Percentiles rank a stretch among this genome's conserved stretches.
Conservation (phyloP, 2,329 filamentous ascomycete genomes). For the Trichophyton rubrum region DNA sequence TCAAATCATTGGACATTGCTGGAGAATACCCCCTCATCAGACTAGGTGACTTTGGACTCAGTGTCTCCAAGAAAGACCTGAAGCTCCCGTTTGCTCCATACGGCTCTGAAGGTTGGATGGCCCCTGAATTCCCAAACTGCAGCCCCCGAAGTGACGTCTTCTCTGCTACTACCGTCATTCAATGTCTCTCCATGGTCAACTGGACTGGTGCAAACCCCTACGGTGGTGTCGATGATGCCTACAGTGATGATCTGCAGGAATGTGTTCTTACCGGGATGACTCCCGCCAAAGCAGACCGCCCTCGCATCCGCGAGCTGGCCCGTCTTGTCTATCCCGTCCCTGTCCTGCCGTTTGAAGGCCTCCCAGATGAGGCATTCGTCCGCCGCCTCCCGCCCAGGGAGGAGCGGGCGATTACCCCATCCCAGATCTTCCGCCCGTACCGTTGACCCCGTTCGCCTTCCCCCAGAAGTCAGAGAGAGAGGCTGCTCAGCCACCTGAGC, state of each 20-base stretch:
- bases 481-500: not conserved
- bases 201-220: conserved; percentile 6
- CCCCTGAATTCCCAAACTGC: conserved; percentile 7
- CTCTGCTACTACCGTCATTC: conserved; percentile 3
- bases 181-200: not conserved
- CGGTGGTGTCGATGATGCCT: not conserved
- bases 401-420: not conserved
- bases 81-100: conserved; percentile 3
- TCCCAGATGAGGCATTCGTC: conserved; percentile 1
- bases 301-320: conserved; percentile 3
- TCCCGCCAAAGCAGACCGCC: not conserved
- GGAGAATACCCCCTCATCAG: conserved; percentile 9
- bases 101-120: conserved; percentile 5
- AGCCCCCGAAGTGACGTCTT: conserved; percentile 6
- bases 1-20: not conserved
- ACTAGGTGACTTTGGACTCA: conserved; percentile 14
- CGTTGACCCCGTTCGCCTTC: not conserved
- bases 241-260: not conserved
- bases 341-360: not conserved
- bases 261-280: not conserved
- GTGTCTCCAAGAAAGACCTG: conserved; percentile 5
- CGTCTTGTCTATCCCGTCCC: not conserved
- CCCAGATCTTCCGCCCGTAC: not conserved
- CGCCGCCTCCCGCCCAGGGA: conserved; percentile 1
- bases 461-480: not conserved